Conservation (phyloP, 1,284 basidiomycete species). For the Ceratobasidium sp. region DNA sequence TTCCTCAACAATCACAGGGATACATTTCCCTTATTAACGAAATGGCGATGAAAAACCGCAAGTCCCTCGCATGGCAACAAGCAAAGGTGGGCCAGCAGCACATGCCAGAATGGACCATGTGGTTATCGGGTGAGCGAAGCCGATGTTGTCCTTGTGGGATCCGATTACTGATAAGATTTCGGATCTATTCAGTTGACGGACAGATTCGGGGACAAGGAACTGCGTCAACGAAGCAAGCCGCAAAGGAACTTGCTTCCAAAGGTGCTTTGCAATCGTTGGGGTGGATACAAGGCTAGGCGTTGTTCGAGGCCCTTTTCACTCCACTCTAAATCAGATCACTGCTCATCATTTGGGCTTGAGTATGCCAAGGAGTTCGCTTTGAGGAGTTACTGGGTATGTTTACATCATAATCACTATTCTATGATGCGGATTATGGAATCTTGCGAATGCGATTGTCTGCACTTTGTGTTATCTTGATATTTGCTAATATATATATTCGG, state of each 20-base stretch:
- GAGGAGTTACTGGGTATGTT: no score
- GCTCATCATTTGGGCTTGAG: neutral
- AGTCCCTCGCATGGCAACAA: constrained; percentile 22
- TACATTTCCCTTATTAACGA: constrained; percentile 39
- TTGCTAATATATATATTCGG: no score
- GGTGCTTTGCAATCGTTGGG: constrained; percentile 26
- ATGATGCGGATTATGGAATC: no score
- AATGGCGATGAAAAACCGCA: constrained; percentile 36
- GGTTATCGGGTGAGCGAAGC: constrained; percentile 29
- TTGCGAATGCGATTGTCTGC: no score
- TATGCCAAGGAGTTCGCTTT: no score
- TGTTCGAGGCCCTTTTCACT: neutral
- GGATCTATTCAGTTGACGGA: constrained; percentile 20
- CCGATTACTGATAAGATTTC: constrained; percentile 22
- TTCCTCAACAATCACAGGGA: constrained; percentile 23
- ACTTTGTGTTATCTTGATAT: no score
- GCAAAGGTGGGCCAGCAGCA: constrained; percentile 32
- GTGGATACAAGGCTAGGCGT: constrained; percentile 15
- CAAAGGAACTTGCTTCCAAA: constrained; percentile 36
- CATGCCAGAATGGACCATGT: constrained; percentile 41
- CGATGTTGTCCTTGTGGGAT: neutral
- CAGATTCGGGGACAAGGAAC: constrained; percentile 36
- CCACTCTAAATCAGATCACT: neutral
- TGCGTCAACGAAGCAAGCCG: constrained; percentile 33
- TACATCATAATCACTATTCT: no score